Percentiles rank a stretch among this genome's conserved stretches.
These are phyloP conservation scores for Capronia americana DNA, from an alignment of 2,329 filamentous ascomycete genomes.

Conservation along the genomic window DNA sequence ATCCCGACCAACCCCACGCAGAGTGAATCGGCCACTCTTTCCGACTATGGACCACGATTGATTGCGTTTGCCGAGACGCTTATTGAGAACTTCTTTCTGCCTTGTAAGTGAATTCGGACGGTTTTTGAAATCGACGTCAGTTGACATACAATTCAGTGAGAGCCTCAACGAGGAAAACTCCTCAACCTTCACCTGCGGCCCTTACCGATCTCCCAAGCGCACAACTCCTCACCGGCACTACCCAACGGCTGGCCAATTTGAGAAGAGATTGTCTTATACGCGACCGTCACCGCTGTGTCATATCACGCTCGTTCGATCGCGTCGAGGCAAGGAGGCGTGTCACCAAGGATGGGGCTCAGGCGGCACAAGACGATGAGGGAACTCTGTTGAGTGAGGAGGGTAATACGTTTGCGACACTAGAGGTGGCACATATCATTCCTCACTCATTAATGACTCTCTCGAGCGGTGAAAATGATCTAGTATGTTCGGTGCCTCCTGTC, in stretches of 20 bases:
- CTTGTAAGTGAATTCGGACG: slow-evolving; percentile 22
- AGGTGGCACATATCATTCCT: no score
- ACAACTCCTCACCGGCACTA: slow-evolving; percentile 27
- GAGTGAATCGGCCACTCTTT: slow-evolving; percentile 8
- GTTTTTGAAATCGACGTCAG: neutral
- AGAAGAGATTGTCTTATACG: slow-evolving; percentile 36
- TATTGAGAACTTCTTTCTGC: slow-evolving; percentile 36
- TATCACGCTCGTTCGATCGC: slow-evolving; percentile 32
- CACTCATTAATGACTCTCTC: no score
- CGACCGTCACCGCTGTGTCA: slow-evolving; percentile 36
- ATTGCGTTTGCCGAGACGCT: slow-evolving; percentile 34
- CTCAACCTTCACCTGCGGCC: slow-evolving; percentile 29
- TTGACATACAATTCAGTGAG: slow-evolving; percentile 24
- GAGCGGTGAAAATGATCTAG: no score
- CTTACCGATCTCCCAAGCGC: slow-evolving; percentile 26
- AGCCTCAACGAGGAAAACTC: slow-evolving; percentile 34
- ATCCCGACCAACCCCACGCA: slow-evolving; percentile 1
- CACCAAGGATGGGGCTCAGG: slow-evolving; percentile 10
- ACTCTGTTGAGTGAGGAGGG: slow-evolving; percentile 15
- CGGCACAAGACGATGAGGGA: slow-evolving; percentile 32
- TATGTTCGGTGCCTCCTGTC: no score
- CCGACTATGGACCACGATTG: slow-evolving; percentile 21
- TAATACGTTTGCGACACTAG: slow-evolving; percentile 16
- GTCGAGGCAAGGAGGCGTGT: slow-evolving; percentile 24
- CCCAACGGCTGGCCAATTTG: slow-evolving; percentile 31